Evolutionary conservation across 2,329 filamentous ascomycete species (phyloP).

Genomic region (Beauveria caledonica): DNA sequence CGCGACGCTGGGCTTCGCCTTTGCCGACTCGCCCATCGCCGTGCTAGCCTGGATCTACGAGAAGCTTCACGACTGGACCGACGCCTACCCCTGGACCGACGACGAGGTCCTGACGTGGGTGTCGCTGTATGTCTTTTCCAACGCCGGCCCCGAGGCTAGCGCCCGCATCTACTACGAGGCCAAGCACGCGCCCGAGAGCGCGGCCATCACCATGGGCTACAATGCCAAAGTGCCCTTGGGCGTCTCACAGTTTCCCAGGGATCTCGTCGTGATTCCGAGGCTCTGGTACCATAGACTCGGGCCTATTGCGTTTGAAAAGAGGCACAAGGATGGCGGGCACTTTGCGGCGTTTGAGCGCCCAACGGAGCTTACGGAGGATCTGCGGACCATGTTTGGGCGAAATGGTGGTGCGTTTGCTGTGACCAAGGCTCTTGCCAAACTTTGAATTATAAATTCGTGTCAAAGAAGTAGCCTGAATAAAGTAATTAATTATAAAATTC

Average conservation of each 20-base stretch:
- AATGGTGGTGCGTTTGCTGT: conserved; percentile 34
- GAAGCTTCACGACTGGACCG: conserved; percentile 68
- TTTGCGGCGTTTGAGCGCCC: conserved; percentile 50
- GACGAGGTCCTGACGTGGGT: conserved; percentile 68
- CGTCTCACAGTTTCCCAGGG: conserved; percentile 45
- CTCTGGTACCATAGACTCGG: conserved; percentile 49
- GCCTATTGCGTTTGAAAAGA: conserved; percentile 44
- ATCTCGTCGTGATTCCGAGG: conserved; percentile 43
- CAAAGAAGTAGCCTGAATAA: background rate
- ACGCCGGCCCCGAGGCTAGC: conserved; percentile 57
- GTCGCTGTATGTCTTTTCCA: conserved; percentile 60
- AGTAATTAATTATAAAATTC: background rate
- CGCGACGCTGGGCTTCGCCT: conserved; percentile 58
- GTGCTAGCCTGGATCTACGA: conserved; percentile 69
- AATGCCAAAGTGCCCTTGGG: conserved; percentile 28
- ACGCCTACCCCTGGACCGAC: conserved; percentile 60
- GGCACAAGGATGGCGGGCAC: conserved; percentile 43
- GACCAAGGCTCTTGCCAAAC: conserved; percentile 18
- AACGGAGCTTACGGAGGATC: conserved; percentile 38
- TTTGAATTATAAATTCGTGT: background rate
- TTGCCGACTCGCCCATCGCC: conserved; percentile 59
- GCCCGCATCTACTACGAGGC: conserved; percentile 64
- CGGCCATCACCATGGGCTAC: background rate
- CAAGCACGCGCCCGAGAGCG: conserved; percentile 28
- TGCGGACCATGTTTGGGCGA: conserved; percentile 48